phyloP scores from a whole-genome alignment of 1,139 yeast genomes.

The Suhomyces terraborum region DNA sequence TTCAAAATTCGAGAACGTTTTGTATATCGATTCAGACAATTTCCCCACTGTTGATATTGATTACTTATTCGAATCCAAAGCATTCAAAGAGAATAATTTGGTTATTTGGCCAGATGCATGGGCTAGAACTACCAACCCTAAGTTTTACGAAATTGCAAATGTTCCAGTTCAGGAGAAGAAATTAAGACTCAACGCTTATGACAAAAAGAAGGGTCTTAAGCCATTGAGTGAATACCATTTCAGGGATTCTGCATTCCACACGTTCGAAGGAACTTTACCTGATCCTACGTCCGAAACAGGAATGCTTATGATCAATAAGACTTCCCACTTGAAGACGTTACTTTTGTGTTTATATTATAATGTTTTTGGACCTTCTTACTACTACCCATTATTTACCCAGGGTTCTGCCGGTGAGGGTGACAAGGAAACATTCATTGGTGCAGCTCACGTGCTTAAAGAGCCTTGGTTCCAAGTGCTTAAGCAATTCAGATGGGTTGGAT shows the following conservation, averaged over 20 bases:
- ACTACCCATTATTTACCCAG: constrained; percentile 63
- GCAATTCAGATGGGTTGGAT: constrained; percentile 56
- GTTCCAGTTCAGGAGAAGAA: constrained; percentile 41
- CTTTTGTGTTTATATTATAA: constrained; percentile 59
- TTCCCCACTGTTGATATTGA: constrained; percentile 60
- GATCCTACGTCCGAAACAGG: constrained; percentile 70
- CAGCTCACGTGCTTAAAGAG: constrained; percentile 52
- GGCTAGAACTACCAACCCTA: constrained; percentile 53
- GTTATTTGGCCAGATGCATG: constrained; percentile 56
- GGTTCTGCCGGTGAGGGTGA: constrained; percentile 77
- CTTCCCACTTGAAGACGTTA: constrained; percentile 51
- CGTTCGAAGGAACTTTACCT: constrained; percentile 58
- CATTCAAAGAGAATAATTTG: constrained; percentile 45
- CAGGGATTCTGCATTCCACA: constrained; percentile 48
- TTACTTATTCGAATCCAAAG: constrained; percentile 44
- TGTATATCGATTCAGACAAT: constrained; percentile 70
- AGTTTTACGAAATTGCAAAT: constrained; percentile 46
- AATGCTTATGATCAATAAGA: constrained; percentile 57
- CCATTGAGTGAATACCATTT: constrained; percentile 38
- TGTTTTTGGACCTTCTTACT: constrained; percentile 58
- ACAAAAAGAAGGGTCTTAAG: constrained; percentile 29
- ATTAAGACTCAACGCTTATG: constrained; percentile 37
- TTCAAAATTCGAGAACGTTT: constrained; percentile 58
- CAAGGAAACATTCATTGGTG: constrained; percentile 67
- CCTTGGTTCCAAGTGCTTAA: constrained; percentile 58